phyloP scores from a whole-genome alignment of 1,139 yeast species.

The Spathaspora sp. region DNA sequence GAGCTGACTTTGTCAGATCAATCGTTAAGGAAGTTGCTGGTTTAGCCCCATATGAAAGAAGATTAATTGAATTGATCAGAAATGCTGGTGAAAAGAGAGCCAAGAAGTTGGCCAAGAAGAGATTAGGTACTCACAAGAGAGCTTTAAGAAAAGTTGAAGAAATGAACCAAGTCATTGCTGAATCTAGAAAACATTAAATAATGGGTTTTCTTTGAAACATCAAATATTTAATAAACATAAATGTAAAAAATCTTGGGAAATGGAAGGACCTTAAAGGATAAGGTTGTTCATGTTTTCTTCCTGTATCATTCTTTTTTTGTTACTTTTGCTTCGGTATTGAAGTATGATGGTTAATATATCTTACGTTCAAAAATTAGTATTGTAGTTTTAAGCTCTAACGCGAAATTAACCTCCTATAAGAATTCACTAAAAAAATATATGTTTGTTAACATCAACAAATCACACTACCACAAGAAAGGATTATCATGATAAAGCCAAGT shows the following conservation, averaged over 20 bases:
- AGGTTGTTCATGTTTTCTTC: background rate
- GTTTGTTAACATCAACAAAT: no score
- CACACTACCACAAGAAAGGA: no score
- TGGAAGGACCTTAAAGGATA: background rate
- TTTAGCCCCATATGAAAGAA: slow-evolving; percentile 99
- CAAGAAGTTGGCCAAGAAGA: slow-evolving; percentile 99
- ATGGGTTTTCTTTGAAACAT: slow-evolving; percentile 2
- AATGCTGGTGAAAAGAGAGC: slow-evolving; percentile 99
- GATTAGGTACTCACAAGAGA: slow-evolving; percentile 99
- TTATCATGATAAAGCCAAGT: background rate
- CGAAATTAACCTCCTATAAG: background rate
- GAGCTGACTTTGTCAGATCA: slow-evolving; percentile 93
- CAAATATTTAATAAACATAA: slow-evolving; percentile 5
- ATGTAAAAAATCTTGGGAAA: background rate
- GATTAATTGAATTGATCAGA: slow-evolving; percentile 98
- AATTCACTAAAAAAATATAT: background rate
- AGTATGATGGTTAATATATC: slow-evolving; percentile 1
- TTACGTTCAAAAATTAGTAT: background rate
- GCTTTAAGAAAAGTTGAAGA: slow-evolving; percentile 99
- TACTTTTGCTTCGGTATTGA: background rate
- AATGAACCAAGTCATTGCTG: slow-evolving; percentile 95
- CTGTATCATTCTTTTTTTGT: slow-evolving; percentile 1
- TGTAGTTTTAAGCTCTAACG: background rate
- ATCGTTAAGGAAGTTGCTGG: slow-evolving; percentile 98
- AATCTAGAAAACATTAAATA: slow-evolving; percentile 80